Base-by-base conservation (phyloP, 371 early-diverging fungal species). In the Phascolomyces articulosus region DNA sequence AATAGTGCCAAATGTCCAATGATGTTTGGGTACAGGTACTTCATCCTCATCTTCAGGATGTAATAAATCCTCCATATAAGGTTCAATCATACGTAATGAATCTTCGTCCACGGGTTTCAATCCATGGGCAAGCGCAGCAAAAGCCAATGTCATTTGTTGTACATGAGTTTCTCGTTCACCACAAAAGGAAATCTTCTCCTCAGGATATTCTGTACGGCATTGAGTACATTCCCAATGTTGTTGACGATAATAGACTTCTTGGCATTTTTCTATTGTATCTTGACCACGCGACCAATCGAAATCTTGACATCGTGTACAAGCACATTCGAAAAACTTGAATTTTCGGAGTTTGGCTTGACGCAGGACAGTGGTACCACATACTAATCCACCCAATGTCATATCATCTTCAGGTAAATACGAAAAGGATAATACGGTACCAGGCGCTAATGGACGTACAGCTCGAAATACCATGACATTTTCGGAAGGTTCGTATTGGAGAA, bases 371-470 rank as follows among this genome's bases (percentile, higher is more conserved):
- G 76, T 71, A 2, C 82, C 82, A 54, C 78, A 79, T 8, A 82
- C 55, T 23, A 82, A 56, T 11, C 82, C 82, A 21, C 82, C 82
- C 0, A 78, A 54, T 0, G 73, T 68, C 28, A 68, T 62, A 21
- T 75, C 78, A 40, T 82, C 79, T 60, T 82, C 82, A 23, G 82
- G 82, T 21, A 82, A 58, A 62, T 82, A 82, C 3, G 76, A 79
- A 55, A 77, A 79, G 1, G 79, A 70, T n/a, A 82, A 48, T 0
- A 77, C 38, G 0, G 75, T 75, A 16, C 79, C 79, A 10, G 65
- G 62, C 7, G 53, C 41, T 10, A 82, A 49, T 38, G 73, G 63
- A 2, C 74, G 72, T 10, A 67, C 74, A 13, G 72, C 68, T 1
- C 76, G 78, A 53, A 77, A 77, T 3, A 77, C 71, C 78, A 82